Conservation (phyloP, 345 rosid species). For the Sisymbrium altissimum region DNA sequence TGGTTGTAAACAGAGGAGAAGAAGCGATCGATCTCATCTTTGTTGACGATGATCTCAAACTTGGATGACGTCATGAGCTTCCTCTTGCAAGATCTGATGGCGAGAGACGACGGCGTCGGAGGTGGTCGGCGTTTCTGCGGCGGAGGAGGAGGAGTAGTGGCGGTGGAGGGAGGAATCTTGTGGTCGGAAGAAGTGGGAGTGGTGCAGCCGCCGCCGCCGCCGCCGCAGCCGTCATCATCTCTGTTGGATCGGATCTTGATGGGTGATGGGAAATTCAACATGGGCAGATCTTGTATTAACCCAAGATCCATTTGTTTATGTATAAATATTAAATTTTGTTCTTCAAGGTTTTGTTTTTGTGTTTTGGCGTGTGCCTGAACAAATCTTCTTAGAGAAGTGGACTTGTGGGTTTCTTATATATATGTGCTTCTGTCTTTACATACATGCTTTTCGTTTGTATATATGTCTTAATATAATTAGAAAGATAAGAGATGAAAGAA, state of each 20-base stretch:
- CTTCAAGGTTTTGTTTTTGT: conserved; percentile 11
- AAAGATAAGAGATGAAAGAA: not conserved
- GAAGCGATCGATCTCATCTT: conserved; percentile 33
- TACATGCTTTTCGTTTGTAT: conserved; percentile 12
- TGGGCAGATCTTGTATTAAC: conserved; percentile 28
- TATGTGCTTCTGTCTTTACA: conserved; percentile 35
- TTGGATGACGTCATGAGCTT: conserved; percentile 34
- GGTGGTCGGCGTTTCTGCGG: conserved; percentile 32
- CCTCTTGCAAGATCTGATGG: conserved; percentile 32
- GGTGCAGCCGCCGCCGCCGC: conserved; percentile 27
- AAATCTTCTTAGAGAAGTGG: conserved; percentile 40
- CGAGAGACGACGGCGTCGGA: conserved; percentile 5
- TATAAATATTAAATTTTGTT: not conserved
- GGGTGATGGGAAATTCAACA: conserved; percentile 31
- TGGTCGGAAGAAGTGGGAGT: conserved; percentile 37
- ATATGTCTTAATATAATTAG: not conserved
- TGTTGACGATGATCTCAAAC: conserved; percentile 24
- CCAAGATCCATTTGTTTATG: conserved; percentile 29
- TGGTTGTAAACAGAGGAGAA: conserved; percentile 31
- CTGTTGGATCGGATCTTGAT: conserved; percentile 33
- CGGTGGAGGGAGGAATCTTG: conserved; percentile 31
- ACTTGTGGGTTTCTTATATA: conserved; percentile 27
- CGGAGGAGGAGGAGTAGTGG: conserved; percentile 37
- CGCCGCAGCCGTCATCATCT: conserved; percentile 4
- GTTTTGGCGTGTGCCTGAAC: conserved; percentile 25